Evolutionary conservation across 257 asterid species (phyloP).

Genomic region (Solanum chilense): DNA sequence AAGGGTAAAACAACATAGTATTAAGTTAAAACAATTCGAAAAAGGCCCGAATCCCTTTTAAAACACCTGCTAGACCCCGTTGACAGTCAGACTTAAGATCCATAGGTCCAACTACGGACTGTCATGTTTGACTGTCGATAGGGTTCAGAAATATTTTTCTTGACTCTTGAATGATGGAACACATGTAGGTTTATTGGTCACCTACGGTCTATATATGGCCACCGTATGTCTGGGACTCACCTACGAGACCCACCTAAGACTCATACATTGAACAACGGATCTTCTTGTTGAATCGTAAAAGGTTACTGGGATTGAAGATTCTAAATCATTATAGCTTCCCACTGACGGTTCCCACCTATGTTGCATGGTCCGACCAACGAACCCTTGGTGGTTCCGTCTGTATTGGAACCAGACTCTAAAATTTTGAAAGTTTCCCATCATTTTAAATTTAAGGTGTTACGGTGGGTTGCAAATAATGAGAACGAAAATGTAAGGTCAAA

Average conservation of each 20-base stretch:
- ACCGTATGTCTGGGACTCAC: not conserved
- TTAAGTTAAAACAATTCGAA: too few species aligned
- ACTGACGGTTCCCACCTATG: not conserved
- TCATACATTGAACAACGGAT: not conserved
- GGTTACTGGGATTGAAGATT: too few species aligned
- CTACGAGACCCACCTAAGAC: not conserved
- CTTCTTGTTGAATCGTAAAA: not conserved
- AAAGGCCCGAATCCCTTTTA: too few species aligned
- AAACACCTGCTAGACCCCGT: too few species aligned
- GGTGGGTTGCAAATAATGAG: too few species aligned
- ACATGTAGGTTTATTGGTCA: not conserved
- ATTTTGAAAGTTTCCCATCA: fast-evolving
- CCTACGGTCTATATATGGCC: not conserved
- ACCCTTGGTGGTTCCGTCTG: not conserved
- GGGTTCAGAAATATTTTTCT: not conserved
- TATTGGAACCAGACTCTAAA: not conserved
- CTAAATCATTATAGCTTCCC: not conserved
- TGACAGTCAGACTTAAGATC: too few species aligned
- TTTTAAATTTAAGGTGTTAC: not conserved
- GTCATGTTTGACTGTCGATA: too few species aligned
- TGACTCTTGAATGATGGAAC: not conserved
- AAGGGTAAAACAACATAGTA: too few species aligned
- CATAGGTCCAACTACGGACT: not conserved
- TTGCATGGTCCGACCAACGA: not conserved
- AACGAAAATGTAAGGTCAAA: not conserved